phyloP scores from a whole-genome alignment of 2,329 filamentous ascomycete genomes.

The Geosmithia morbida region DNA sequence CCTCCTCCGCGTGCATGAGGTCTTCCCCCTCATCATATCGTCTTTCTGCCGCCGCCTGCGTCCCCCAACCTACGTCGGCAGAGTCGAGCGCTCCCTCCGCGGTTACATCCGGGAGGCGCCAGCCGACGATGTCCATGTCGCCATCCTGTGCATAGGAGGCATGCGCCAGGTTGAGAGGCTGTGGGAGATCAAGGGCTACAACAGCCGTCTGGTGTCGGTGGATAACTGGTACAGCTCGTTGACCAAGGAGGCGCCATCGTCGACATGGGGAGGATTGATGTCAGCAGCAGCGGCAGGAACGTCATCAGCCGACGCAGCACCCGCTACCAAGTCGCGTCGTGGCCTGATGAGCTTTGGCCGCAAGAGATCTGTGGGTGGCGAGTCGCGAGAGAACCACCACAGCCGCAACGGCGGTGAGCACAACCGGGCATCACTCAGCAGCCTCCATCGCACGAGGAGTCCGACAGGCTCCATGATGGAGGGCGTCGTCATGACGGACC shows the following conservation, averaged over 20 bases:
- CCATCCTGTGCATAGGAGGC: constrained; percentile 45
- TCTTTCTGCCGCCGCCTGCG: constrained; percentile 48
- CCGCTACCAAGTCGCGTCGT: constrained; percentile 31
- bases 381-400: constrained; percentile 3
- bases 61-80: constrained; percentile 49
- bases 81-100: constrained; percentile 45
- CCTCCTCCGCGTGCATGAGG: constrained; percentile 46
- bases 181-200: constrained; percentile 55
- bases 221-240: constrained; percentile 44
- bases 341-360: constrained; percentile 38
- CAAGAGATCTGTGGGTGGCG: constrained; percentile 35
- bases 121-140: constrained; percentile 45
- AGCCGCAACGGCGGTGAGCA: background rate
- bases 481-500: constrained; percentile 8
- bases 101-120: constrained; percentile 50
- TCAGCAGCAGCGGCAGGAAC: constrained; percentile 1
- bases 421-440: constrained; percentile 7
- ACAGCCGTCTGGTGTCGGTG: constrained; percentile 40
- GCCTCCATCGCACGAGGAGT: constrained; percentile 12
- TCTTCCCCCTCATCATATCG: constrained; percentile 49
- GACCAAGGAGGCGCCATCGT: constrained; percentile 19
- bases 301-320: constrained; percentile 2
- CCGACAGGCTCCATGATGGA: constrained; percentile 15
- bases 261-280: too few species aligned
- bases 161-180: constrained; percentile 47